Percentiles rank a stretch among this genome's conserved stretches.
phyloP scores from a whole-genome alignment of 2,329 filamentous ascomycete genomes.

The Fusarium praegraminearum region DNA sequence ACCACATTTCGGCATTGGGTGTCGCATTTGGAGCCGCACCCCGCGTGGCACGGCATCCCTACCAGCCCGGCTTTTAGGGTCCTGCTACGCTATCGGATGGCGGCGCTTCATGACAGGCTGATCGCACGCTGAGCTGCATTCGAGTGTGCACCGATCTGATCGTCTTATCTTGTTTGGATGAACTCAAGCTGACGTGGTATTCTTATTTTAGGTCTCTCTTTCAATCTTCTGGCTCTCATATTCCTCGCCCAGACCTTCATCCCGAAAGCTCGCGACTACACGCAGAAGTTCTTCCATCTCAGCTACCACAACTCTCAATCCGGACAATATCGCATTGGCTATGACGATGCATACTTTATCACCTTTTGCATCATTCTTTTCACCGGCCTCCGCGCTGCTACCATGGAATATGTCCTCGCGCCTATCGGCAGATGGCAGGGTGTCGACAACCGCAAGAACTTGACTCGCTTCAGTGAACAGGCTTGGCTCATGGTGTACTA shows the following conservation, averaged over 20 bases:
- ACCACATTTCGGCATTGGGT: slow-evolving; percentile 19
- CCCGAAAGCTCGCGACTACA: slow-evolving; percentile 81
- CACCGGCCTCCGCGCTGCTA: slow-evolving; percentile 83
- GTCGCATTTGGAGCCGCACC: slow-evolving; percentile 35
- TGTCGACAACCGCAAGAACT: slow-evolving; percentile 79
- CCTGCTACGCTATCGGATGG: slow-evolving; percentile 31
- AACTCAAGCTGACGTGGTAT: slow-evolving; percentile 43
- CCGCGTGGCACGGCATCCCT: slow-evolving; percentile 45
- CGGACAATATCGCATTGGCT: slow-evolving; percentile 79
- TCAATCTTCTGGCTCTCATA: slow-evolving; percentile 87
- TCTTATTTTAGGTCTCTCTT: slow-evolving; percentile 72
- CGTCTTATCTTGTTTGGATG: slow-evolving; percentile 9
- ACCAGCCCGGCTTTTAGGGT: slow-evolving; percentile 28
- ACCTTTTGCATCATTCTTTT: slow-evolving; percentile 85
- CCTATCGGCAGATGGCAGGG: slow-evolving; percentile 81
- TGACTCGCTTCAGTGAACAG: slow-evolving; percentile 91
- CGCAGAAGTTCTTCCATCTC: slow-evolving; percentile 88
- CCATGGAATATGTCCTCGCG: slow-evolving; percentile 88
- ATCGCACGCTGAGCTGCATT: slow-evolving; percentile 19
- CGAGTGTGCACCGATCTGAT: slow-evolving; percentile 20
- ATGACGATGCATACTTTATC: slow-evolving; percentile 84
- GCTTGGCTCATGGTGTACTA: slow-evolving; percentile 92
- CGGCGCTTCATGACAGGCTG: slow-evolving; percentile 30
- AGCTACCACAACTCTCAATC: slow-evolving; percentile 81
- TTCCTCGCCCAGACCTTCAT: slow-evolving; percentile 85